Base-by-base conservation (phyloP, 331 rosid species). In the Malus hybrid region DNA sequence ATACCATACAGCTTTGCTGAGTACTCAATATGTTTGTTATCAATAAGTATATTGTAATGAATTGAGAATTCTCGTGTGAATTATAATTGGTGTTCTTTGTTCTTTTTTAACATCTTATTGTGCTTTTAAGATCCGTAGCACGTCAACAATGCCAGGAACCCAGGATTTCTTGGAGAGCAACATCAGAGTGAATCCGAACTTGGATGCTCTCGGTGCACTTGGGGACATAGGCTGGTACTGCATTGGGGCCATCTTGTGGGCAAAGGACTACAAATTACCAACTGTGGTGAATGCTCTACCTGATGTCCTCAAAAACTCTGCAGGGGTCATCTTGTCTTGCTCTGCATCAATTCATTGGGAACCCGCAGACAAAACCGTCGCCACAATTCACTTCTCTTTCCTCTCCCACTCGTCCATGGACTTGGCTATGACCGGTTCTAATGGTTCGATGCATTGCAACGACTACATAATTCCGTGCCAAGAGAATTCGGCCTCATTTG, bases 221-320 rank as follows among this genome's bases (percentile, higher is more conserved):
- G 93, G 96, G 66, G 90, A 77, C 91, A 22, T 83, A 20, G 96
- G 77, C 13, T 93, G 96, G 97, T 90, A 93, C 83, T 87, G 91
- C 82, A 85, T 93, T 39, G 85, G 86, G 71, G 96, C 92, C 72
- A 70, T 81, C 81, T 74, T 92, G 80, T 90, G 92, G 96, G 94
- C 93, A n/a, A 90, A 79, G 71, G 73, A 78, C 81, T 87, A 87
- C 72, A 75, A 86, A 60, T 75, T 88, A 9, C 97, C 97, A 9
- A 69, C 84, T 42, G 34, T 81, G 11, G 84, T 87, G 44, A 79
- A 76, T 1, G 89, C 94, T 4, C 89, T 83, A 31, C 96, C 92
- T 2, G 90, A 80, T 48, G 55, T 69, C 71, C 78, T 64, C 8
- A 50, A 73, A 69, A 92, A 90, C 54, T 34, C 79, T 0, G 86